Percentiles rank a stretch among this genome's conserved stretches.
Evolutionary conservation across 2,329 filamentous ascomycete species (phyloP).

Genomic region (Domatiomyces globalis): DNA sequence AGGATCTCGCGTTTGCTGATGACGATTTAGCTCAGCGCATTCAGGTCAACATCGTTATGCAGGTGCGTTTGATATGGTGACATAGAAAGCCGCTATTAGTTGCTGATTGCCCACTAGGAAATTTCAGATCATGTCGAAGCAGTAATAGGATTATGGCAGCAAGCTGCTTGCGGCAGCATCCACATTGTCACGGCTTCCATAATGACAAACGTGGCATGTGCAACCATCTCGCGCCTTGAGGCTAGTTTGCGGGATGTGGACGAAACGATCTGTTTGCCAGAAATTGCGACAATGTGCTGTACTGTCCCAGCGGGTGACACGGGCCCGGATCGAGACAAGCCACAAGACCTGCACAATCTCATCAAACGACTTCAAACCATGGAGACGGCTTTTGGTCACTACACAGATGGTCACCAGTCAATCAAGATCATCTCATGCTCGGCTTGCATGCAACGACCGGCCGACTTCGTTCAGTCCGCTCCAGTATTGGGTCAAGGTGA

Average conservation of each 20-base stretch:
- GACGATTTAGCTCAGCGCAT: slow-evolving; percentile 16
- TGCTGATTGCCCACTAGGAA: slow-evolving; percentile 3
- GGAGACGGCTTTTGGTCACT: slow-evolving; percentile 6
- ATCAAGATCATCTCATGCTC: slow-evolving; percentile 4
- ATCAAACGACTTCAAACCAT: slow-evolving; percentile 7
- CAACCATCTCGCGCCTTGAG: slow-evolving; percentile 13
- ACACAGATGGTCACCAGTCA: slow-evolving; percentile 3
- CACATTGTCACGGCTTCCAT: slow-evolving; percentile 14
- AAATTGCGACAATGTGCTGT: slow-evolving; percentile 6
- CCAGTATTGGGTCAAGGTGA: not conserved
- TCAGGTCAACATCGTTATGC: slow-evolving; percentile 11
- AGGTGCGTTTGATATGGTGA: slow-evolving; percentile 9
- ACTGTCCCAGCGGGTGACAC: slow-evolving; percentile 1
- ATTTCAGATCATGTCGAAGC: slow-evolving; percentile 6
- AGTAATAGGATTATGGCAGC: slow-evolving; percentile 14
- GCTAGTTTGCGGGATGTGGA: slow-evolving; percentile 11
- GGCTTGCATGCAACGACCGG: slow-evolving; percentile 9
- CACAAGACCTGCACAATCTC: slow-evolving; percentile 2
- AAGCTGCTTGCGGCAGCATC: slow-evolving; percentile 14
- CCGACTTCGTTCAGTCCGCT: slow-evolving; percentile 5
- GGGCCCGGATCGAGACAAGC: slow-evolving; percentile 1
- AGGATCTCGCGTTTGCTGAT: slow-evolving; percentile 11
- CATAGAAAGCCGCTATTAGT: not conserved
- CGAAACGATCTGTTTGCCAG: slow-evolving; percentile 8
- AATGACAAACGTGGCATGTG: slow-evolving; percentile 17